phyloP scores from a whole-genome alignment of 1,139 yeast genomes.

The Taphrina wiesneri region DNA sequence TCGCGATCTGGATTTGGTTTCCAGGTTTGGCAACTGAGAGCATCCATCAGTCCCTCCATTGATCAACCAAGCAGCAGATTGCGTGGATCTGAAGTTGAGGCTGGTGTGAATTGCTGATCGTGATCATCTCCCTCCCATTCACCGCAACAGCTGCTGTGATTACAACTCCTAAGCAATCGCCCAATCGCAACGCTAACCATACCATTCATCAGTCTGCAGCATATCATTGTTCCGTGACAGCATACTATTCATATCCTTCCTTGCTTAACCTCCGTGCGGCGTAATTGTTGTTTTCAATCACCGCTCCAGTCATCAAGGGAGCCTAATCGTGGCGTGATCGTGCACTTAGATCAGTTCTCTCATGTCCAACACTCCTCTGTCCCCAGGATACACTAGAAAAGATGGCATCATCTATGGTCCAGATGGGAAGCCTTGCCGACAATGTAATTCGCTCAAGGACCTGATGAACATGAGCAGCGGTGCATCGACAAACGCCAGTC shows the following conservation, averaged over 20 bases:
- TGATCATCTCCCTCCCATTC: not conserved
- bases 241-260: too few species aligned
- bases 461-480: slow-evolving; percentile 21
- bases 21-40: not conserved
- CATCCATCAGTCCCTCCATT: too few species aligned
- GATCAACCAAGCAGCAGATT: too few species aligned
- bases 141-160: not conserved
- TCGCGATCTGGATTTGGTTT: too few species aligned
- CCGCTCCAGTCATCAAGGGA: too few species aligned
- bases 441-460: slow-evolving; percentile 24
- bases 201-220: too few species aligned
- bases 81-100: not conserved
- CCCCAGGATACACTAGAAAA: slow-evolving; percentile 19
- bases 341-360: not conserved
- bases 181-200: too few species aligned
- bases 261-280: too few species aligned
- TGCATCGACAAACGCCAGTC: slow-evolving; percentile 13
- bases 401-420: slow-evolving; percentile 33
- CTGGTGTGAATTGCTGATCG: not conserved
- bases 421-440: slow-evolving; percentile 32
- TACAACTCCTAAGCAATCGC: too few species aligned
- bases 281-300: not conserved
- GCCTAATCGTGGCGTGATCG: not conserved
- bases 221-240: too few species aligned
- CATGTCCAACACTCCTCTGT: slow-evolving; percentile 17